Evolutionary conservation across 108 stramenopile species (phyloP), one percentile per base, ranked within the genome.

Genomic region (Fragilaria radians): DNA sequence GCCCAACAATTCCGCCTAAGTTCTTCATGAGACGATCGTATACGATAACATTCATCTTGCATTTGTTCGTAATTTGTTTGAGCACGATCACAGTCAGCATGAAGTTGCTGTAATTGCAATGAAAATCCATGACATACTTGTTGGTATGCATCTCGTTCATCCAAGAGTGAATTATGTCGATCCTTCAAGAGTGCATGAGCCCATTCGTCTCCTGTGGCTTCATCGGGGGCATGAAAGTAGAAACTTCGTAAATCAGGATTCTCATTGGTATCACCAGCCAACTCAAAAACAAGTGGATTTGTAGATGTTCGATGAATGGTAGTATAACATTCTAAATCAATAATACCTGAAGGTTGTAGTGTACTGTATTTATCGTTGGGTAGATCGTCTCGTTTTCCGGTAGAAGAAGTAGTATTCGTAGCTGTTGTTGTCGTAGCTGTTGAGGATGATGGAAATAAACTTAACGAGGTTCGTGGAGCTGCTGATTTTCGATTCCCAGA

Each of bases 271-370:
- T 94, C 89, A n/a, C 88, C 88, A 2, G 86, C 81, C 53, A 89
- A 59, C 61, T 90, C 86, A 72, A 93, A 71, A 0, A 88, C 70
- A 19, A 75, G 73, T 4, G 79, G 65, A 52, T 93, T 84, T 31
- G 75, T 61, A 18, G 70, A 67, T 31, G 78, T 79, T 1, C 89
- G 72, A 62, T 91, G 82, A n/a, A 96, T 79, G 1, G 79, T 76
- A 1, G 88, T 87, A 74, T 95, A 97, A 59, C 89, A 91, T 59
- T 97, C 96, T 55, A 97, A 66, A 76, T 97, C 96, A 66, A 97
- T 97, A 54, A 97, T 95, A 4, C 96, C 96, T 27, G 86, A 73
- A 3, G 89, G 93, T 62, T 79, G 76, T 11, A 86, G 34, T 42
- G 76, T 75, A 0, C 68, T 34, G 45, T 31, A 61, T 48, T 49